Base-by-base conservation (phyloP, 2,329 filamentous ascomycete genomes). In the Colletotrichum sp. region DNA sequence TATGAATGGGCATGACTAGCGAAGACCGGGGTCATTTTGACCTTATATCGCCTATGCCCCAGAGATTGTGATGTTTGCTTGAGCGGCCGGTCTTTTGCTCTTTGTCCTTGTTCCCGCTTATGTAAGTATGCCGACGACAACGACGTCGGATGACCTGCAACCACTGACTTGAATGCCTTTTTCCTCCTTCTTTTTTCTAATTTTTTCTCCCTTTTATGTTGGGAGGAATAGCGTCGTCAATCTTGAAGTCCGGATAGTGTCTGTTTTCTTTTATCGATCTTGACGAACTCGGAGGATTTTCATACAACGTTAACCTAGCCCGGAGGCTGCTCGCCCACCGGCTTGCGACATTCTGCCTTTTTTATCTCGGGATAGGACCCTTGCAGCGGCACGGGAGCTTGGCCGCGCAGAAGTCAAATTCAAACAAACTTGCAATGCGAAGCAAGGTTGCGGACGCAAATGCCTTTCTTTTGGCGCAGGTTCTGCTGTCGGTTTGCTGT, bases 81-180 rank as follows among this genome's bases (percentile, higher is more conserved):
- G 58, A 21, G 21, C 66, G 47, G 70, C 66, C 66, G 70, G 69
- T 63, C 43, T 57, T 68, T 55, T 59, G 29, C 33, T 33, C 21
- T 55, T 64, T 63, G 5, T 15, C 12, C 29, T 24, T 21, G 47
- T 5, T 21, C 27, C 70, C 66, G 66, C 70, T 72, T 65, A 72
- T 38, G 11, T 72, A 72, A 72, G 47, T 24, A n/a, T 13, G 2
- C 12, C 8, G 38, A 73, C 66, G 59, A 73, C 70, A 70, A 34
- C 21, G 13, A 15, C 18, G 61, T 43, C 11, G 15, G 18, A 61
- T 55, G 31, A 38, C 18, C 31, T 62, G 38, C 11, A 15, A 57
- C 27, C 24, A n/a, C 21, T 57, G 54, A 18, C 27, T n/a, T 21
- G 43, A 9, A 31, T 57, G 8, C 11, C 1, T 24, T 55, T 33